Base-by-base conservation (phyloP, 345 rosid genomes). In the Ceriops decandra region DNA sequence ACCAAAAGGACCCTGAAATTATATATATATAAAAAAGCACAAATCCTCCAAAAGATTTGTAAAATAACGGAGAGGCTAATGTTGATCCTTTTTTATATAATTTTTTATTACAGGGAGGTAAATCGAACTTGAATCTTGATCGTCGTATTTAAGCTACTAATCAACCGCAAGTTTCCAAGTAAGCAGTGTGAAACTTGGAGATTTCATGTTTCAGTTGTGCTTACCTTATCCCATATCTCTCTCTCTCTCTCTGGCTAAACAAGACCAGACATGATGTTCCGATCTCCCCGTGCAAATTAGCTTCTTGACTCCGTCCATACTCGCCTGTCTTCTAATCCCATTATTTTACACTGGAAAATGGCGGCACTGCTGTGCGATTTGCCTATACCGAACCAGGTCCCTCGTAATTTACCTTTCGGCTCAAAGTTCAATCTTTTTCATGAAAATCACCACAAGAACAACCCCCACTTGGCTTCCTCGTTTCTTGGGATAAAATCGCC, bases 311-410 rank as follows among this genome's bases (percentile, higher is more conserved):
- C 49, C 49, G 49, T 13, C 17, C 17, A 42, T 19, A 42, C 19
- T 42, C 59, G 16, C 17, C 59, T 21, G 26, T 56, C 49, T 28
- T 7, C 64, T 35, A 7, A 1, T 9, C 58, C 30, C 38, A 27
- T 30, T 64, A 21, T 1, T 63, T 7, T 10, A 42, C 5, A 6
- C 28, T 42, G 24, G 62, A 47, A 47, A 60, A 88, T 85, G 91
- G 87, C 79, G 62, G 80, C 84, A 16, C 78, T 76, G 9, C 70
- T 84, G 19, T 80, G 80, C 28, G 84, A 85, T 56, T 78, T 68
- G 8, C 31, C 61, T 32, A 60, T 80, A 51, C 62, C 81, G 24
- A 77, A 82, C 47, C 78, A 22, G 58, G 58, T 67, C 60, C 76
- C 69, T 20, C 74, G 82, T n/a, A 64, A 77, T 63, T 78, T 88